These are phyloP conservation scores for Penicillium nordicum DNA, from an alignment of 2,329 filamentous ascomycete species.

Conservation along the genomic window DNA sequence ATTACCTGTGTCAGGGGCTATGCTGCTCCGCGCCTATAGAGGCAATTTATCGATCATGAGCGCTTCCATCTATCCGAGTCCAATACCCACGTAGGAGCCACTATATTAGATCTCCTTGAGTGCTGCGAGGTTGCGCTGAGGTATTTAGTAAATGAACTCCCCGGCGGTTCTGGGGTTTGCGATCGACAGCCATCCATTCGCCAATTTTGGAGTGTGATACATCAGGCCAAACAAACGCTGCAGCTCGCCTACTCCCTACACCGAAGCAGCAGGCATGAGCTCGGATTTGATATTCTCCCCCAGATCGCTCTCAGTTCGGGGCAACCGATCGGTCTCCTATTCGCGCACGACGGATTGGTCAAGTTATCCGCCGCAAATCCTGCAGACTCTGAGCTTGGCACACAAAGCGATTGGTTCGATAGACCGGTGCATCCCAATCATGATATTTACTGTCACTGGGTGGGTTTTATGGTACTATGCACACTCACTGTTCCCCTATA, in stretches of 20 bases:
- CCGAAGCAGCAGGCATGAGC: not conserved
- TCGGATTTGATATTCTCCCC: not conserved
- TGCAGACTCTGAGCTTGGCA: slow-evolving; percentile 16
- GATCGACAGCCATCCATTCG: not conserved
- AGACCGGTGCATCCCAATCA: not conserved
- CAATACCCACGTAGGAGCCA: not conserved
- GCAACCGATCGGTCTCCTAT: not conserved
- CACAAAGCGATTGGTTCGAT: not conserved
- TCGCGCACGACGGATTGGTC: not conserved
- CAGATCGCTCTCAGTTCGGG: not conserved
- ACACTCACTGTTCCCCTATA: not conserved
- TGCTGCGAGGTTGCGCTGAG: not conserved
- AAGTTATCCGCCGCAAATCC: not conserved
- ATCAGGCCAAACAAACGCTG: not conserved
- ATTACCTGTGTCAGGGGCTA: not conserved
- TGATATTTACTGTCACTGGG: not conserved
- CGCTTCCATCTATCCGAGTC: not conserved
- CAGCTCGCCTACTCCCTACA: not conserved
- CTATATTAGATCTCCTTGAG: not conserved
- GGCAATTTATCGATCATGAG: not conserved
- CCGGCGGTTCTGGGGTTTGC: not conserved
- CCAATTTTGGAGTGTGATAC: not conserved
- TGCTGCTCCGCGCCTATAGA: not conserved
- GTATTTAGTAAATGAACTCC: not conserved
- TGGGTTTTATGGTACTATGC: not conserved